Conservation (phyloP, 805 yeast genomes). For the Barnettozyma wickerhamii region DNA sequence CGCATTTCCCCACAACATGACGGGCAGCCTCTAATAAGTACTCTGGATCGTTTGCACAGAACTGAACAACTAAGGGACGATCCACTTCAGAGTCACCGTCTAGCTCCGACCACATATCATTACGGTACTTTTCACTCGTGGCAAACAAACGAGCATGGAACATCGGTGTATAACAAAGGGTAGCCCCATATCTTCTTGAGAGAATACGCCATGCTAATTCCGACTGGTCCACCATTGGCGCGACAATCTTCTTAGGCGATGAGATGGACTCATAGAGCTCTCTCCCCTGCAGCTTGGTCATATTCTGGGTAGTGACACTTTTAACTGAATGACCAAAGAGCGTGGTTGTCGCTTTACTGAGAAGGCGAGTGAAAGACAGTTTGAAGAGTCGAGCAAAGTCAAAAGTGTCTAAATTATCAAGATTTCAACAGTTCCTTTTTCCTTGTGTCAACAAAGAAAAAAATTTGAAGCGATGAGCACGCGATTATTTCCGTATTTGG, state of each 20-base stretch:
- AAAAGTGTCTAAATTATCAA: background rate
- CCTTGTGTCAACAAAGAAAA: background rate
- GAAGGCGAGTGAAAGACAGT: constrained; percentile 1
- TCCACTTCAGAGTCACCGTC: constrained; percentile 73
- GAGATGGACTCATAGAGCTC: constrained; percentile 67
- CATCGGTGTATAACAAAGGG: constrained; percentile 95
- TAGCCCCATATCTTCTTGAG: constrained; percentile 87
- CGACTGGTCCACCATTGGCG: constrained; percentile 98
- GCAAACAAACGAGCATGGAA: constrained; percentile 89
- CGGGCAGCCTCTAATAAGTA: constrained; percentile 77
- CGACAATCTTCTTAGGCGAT: constrained; percentile 78
- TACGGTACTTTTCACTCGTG: constrained; percentile 74
- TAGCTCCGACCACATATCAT: constrained; percentile 61
- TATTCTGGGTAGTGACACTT: constrained; percentile 4
- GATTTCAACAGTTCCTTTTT: background rate
- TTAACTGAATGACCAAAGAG: background rate
- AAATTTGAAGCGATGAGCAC: constrained; percentile 8
- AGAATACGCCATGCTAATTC: constrained; percentile 94
- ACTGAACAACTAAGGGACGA: constrained; percentile 88
- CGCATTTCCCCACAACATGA: constrained; percentile 76
- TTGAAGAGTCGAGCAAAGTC: background rate
- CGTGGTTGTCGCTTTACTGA: constrained; percentile 34
- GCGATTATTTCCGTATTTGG: constrained; percentile 18
- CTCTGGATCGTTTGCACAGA: constrained; percentile 95
- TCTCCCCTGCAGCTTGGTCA: constrained; percentile 47